Evolutionary conservation across 257 asterid genomes (phyloP), one percentile per base, ranked within the genome.

Genomic region (Fraxinus cuspidata): DNA sequence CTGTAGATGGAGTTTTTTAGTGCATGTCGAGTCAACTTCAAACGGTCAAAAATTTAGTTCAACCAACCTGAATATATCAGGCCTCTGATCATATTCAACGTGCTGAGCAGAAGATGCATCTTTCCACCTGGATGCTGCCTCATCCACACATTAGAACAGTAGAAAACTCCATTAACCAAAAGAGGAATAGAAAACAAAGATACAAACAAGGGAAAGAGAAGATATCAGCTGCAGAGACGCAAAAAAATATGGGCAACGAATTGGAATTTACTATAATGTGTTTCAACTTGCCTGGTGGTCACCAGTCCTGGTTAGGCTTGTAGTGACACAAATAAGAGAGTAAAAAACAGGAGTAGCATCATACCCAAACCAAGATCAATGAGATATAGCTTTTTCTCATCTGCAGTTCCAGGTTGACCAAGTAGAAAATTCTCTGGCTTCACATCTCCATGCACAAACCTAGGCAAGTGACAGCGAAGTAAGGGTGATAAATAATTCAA

Each of bases 1-100:
- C 98, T 95, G 91, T 37, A 73, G 83, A 66, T 75, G 47, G 72
- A 83, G 19, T 42, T 83, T 42, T 28, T 82, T 31, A 79, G 71
- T 74, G 42, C 73, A 40, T 42, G 76, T 23, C 72, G 75, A 82
- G 56, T 23, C 69, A 51, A 47, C 72, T 80, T 29, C n/a, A 40
- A 69, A 37, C 28, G 70, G 71, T 47, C 13, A 8, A 68, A 63
- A 38, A 35, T 37, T 34, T 58, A 81, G 74, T 51, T 82, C 71
- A 78, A 80, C 90, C 76, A 79, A 93, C 99, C 99, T 95, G 88
- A 93, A 93, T 82, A 95, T 89, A 83, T 95, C 99, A 38, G 97
- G 99, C 90, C 99, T 89, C 87, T 95, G 99, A 85, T 95, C 99
- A 88, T 95, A 95, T 40, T 95, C 98, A n/a, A 95, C 97, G 75